These are phyloP conservation scores for Knoxia roxburghii DNA, from an alignment of 257 asterid species.

Conservation along the genomic window DNA sequence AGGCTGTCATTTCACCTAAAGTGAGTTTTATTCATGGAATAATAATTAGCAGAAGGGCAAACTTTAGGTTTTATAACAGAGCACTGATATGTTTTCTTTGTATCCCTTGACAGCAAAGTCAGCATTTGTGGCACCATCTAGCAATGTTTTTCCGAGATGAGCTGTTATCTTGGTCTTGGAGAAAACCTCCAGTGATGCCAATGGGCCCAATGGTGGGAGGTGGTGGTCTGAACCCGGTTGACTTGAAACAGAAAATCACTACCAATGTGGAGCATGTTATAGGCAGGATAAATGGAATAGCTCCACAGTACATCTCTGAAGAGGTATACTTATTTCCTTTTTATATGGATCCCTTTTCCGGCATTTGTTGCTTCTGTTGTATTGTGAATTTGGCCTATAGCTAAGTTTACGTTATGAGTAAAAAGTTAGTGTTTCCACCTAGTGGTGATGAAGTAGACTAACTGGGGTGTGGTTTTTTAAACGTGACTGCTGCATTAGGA, in stretches of 20 bases:
- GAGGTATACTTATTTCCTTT: slow-evolving; percentile 48
- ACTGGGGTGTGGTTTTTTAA: background rate
- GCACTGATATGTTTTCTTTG: slow-evolving; percentile 14
- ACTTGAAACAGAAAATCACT: slow-evolving; percentile 73
- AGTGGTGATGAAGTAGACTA: background rate
- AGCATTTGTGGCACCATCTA: slow-evolving; percentile 94
- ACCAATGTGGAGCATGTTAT: slow-evolving; percentile 87
- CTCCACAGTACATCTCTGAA: slow-evolving; percentile 86
- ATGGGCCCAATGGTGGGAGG: slow-evolving; percentile 61
- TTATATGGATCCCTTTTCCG: background rate
- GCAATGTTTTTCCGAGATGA: slow-evolving; percentile 99
- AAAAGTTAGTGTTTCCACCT: too few relatives aligned
- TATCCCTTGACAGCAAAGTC: slow-evolving; percentile 72
- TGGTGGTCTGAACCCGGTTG: slow-evolving; percentile 67
- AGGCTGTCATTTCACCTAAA: slow-evolving; percentile 95
- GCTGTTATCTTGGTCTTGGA: slow-evolving; percentile 97
- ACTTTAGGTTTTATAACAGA: background rate
- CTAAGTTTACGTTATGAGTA: too few relatives aligned
- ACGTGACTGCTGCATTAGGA: too few relatives aligned
- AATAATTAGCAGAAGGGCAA: slow-evolving; percentile 2
- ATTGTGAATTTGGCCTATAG: too few relatives aligned
- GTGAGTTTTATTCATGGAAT: slow-evolving; percentile 36
- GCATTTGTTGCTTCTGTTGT: too few relatives aligned
- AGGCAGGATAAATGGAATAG: slow-evolving; percentile 67
- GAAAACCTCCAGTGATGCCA: slow-evolving; percentile 88